Evolutionary conservation across 1,284 basidiomycete genomes (phyloP).

Genomic region (Cerrena zonata): DNA sequence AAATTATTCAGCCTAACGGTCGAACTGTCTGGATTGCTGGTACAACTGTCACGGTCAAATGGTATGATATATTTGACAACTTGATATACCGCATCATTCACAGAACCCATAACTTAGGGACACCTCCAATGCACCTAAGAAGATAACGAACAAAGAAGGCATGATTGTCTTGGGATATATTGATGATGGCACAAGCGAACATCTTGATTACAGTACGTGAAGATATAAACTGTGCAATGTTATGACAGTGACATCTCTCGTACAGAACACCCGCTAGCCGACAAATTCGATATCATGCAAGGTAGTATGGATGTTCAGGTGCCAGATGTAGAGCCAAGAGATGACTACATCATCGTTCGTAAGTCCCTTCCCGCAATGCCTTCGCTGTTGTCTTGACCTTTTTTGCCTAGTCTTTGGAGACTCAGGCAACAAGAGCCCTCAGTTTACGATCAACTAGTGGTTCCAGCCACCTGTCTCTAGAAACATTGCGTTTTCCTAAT

Average conservation of each 20-base stretch:
- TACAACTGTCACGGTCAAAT: conserved; percentile 9
- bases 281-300: conserved; percentile 18
- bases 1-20: conserved; percentile 11
- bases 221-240: neutral
- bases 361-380: conserved; percentile 13
- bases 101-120: no score
- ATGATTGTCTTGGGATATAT: conserved; percentile 13
- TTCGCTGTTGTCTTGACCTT: conserved; percentile 3
- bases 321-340: conserved; percentile 20
- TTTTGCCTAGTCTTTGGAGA: conserved; percentile 34
- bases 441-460: conserved; percentile 30
- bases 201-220: conserved; percentile 11
- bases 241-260: neutral
- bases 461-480: no score
- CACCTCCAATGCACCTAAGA: conserved; percentile 11
- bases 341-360: conserved; percentile 27
- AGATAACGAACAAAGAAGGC: conserved; percentile 11
- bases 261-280: conserved; percentile 24
- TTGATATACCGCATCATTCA: no score
- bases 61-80: conserved; percentile 5
- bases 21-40: conserved; percentile 12
- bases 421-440: conserved; percentile 38
- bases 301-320: conserved; percentile 23
- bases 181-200: conserved; percentile 11
- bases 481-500: no score